These are phyloP conservation scores for Liriodendron chinense DNA, from an alignment of 164 flowering plant genomes.

Conservation along the genomic window DNA sequence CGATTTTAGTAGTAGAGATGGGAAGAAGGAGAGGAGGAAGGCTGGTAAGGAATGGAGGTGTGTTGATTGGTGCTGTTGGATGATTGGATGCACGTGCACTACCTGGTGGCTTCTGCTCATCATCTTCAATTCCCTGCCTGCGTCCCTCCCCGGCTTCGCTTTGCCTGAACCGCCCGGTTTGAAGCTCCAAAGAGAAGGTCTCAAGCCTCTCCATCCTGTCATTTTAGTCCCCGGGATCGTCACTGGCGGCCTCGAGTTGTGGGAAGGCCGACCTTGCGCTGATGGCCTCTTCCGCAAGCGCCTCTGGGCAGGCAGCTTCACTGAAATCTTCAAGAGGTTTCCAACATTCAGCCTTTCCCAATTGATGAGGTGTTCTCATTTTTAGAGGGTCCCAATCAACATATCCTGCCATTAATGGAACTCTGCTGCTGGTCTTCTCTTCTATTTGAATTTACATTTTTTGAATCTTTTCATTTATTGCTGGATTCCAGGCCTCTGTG, in stretches of 20 bases:
- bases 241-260: conserved; percentile 68
- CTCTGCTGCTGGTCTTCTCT: too few species aligned
- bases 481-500: conserved; percentile 46
- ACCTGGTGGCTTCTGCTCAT: conserved; percentile 72
- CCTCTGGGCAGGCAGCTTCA: conserved; percentile 75
- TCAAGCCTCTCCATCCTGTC: conserved; percentile 56
- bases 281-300: conserved; percentile 69
- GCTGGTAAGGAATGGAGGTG: conserved; percentile 49
- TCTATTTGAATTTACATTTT: neutral
- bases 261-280: conserved; percentile 76
- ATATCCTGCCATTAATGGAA: too few species aligned
- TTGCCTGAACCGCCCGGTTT: conserved; percentile 53
- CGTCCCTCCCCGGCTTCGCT: conserved; percentile 26
- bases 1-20: conserved; percentile 14
- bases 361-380: neutral
- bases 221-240: conserved; percentile 70
- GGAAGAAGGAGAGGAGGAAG: conserved; percentile 14
- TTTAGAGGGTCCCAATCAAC: too few species aligned
- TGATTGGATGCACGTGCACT: conserved; percentile 60
- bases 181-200: conserved; percentile 45
- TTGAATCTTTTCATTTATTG: neutral
- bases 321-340: conserved; percentile 67
- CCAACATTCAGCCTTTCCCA: neutral
- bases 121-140: conserved; percentile 43
- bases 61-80: conserved; percentile 60